These are phyloP conservation scores for Scalesia atractyloides DNA, from an alignment of 129 eudicot species.

Conservation along the genomic window DNA sequence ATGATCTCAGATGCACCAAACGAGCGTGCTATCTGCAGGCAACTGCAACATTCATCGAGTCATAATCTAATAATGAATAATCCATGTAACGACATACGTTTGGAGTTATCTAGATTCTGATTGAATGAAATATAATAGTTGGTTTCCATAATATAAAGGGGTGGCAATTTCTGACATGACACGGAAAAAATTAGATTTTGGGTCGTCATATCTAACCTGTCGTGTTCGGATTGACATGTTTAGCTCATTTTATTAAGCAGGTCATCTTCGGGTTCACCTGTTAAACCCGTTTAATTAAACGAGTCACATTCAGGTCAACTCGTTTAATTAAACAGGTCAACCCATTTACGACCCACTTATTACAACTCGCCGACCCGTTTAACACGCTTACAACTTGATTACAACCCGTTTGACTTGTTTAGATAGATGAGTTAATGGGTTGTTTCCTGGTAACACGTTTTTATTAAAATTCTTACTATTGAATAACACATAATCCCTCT, in stretches of 20 bases:
- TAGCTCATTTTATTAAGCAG: too few species aligned
- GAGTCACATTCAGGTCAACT: neutral
- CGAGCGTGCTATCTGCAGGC: conserved; percentile 96
- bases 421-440: neutral
- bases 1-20: conserved; percentile 95
- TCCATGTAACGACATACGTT: neutral
- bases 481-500: neutral
- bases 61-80: neutral
- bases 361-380: neutral
- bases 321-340: too few species aligned
- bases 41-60: conserved; percentile 54
- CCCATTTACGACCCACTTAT: neutral
- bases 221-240: neutral
- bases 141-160: neutral
- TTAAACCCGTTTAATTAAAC: neutral
- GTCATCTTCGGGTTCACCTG: neutral
- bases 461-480: neutral
- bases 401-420: neutral
- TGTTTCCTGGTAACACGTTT: neutral
- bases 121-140: neutral
- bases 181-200: neutral
- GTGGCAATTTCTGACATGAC: neutral
- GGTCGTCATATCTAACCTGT: neutral
- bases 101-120: neutral
- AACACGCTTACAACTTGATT: neutral